Base-by-base conservation (phyloP, 768 basidiomycete species). In the Boletus coccyginus region DNA sequence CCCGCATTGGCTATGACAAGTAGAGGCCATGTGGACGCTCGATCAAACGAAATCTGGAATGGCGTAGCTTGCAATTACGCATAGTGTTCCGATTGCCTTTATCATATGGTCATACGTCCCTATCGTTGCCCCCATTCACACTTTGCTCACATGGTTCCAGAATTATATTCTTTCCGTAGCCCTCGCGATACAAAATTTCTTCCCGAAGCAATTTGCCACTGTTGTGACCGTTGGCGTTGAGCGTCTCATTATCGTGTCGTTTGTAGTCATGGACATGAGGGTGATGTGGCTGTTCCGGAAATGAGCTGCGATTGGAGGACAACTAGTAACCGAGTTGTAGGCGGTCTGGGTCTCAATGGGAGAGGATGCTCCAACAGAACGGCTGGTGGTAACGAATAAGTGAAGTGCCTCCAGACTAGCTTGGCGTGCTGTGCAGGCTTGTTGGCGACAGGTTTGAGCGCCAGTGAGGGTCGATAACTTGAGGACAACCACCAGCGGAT, bases 41-140 rank as follows among this genome's bases (percentile, higher is more conserved):
- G 44, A 38, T 24, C 50, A 53, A 21, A 36, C 38, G 7, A 36
- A 42, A 24, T 40, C 40, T 7, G 62, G 57, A 4, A 52, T 62
- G 44, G 32, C 47, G 1, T 43, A 51, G 6, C 46, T 62, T 38
- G 50, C 62, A 5, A 60, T 64, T 24, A 59, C 53, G 10, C 62
- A 63, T 21, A 51, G 62, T 39, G 54, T 64, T 9, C 58, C 62
- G 0, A 40, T 53, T 7, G 58, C 58, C 7, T 50, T 38, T 5
- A 52, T 61, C 27, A 31, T 56, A 36, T 64, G 62, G 58, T 61
- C 62, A 58, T 64, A 50, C 11, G 58, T 60, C 12, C 17, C 13
- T 24, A 5, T 6, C 13, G 10, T n/a, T 2, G n/a, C 13, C 2
- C 19, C 13, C 7, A 17, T 39, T 11, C 44, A 21, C 10, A 10